A percentile compares a stretch with the other conserved stretches of the same genome.
Evolutionary conservation across 345 rosid species (phyloP).

Genomic region (Carallia brachiata): DNA sequence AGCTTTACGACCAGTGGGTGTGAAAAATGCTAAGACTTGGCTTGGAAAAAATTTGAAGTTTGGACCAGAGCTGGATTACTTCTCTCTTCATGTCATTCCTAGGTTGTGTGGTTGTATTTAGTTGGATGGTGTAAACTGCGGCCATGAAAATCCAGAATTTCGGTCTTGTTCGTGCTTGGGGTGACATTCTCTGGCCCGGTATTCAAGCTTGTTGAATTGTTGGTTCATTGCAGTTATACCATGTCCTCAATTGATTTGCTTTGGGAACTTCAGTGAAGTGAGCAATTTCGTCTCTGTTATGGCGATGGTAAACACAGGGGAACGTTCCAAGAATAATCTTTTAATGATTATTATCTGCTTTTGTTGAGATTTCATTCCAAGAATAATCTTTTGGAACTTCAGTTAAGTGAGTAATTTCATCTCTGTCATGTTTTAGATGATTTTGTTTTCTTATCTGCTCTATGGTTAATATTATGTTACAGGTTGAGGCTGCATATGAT

Average conservation of each 20-base stretch:
- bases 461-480: constrained; percentile 16
- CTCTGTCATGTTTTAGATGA: not conserved
- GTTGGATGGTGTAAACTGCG: not conserved
- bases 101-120: not conserved
- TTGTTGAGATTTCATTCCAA: not conserved
- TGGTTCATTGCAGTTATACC: not conserved
- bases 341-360: not conserved
- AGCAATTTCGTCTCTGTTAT: not conserved
- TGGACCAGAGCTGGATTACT: not conserved
- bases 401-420: not conserved
- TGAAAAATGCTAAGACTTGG: not conserved
- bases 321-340: not conserved
- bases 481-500: constrained; percentile 97
- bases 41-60: not conserved
- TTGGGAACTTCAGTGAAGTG: not conserved
- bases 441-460: not conserved
- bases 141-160: no score
- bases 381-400: not conserved
- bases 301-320: not conserved
- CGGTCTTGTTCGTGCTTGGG: no score
- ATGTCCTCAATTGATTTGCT: not conserved
- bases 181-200: not conserved
- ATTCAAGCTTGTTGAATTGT: not conserved
- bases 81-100: not conserved
- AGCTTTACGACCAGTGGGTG: not conserved